These are phyloP conservation scores for Gamsiella multidivaricata DNA, from an alignment of 192 early-diverging fungal species.

Conservation along the genomic window DNA sequence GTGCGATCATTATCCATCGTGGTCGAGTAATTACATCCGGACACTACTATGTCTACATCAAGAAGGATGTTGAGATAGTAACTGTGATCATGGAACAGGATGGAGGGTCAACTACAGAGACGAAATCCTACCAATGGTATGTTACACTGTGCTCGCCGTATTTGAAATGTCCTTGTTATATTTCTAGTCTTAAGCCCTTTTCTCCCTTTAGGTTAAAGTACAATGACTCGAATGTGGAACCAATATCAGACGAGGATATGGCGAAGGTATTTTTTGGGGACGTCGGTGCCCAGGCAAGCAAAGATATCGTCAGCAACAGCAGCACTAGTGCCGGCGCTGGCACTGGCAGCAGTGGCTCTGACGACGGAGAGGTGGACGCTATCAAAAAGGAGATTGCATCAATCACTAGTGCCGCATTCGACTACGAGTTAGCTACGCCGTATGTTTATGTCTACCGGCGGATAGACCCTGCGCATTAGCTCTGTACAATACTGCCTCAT, in stretches of 20 bases:
- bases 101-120: constrained; percentile 16
- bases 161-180: background rate
- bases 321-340: background rate
- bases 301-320: background rate
- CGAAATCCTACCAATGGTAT: constrained; percentile 38
- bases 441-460: constrained; percentile 45
- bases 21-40: constrained; percentile 37
- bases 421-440: constrained; percentile 33
- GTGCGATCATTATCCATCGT: constrained; percentile 46
- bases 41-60: constrained; percentile 46
- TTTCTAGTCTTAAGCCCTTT: background rate
- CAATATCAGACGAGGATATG: constrained; percentile 35
- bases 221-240: constrained; percentile 38
- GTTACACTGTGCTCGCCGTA: background rate
- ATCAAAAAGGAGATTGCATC: background rate
- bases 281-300: background rate
- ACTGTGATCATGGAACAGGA: constrained; percentile 24
- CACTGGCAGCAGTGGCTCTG: background rate
- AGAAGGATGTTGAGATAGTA: constrained; percentile 34
- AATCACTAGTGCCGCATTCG: background rate
- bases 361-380: background rate
- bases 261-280: constrained; percentile 30
- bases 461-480: no score
- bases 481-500: no score
- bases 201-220: constrained; percentile 30